Evolutionary conservation across 768 basidiomycete species (phyloP).

Genomic region (Mycena galericulata): DNA sequence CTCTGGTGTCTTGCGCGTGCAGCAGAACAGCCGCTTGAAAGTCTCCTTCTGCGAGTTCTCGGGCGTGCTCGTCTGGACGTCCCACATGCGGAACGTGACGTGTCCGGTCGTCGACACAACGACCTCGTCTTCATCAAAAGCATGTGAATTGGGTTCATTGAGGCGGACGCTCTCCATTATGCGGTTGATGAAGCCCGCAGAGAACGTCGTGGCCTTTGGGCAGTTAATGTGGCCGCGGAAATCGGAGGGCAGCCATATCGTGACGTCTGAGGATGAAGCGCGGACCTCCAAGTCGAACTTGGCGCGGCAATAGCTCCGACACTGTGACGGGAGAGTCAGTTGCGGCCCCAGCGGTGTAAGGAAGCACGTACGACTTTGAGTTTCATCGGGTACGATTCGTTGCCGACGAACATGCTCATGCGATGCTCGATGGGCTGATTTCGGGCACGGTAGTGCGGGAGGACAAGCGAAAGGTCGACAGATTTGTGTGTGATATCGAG

Average conservation of each 20-base stretch:
- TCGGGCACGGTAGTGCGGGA: conserved; percentile 85
- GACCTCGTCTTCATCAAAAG: conserved; percentile 68
- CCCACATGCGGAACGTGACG: conserved; percentile 85
- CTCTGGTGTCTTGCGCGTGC: conserved; percentile 65
- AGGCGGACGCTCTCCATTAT: conserved; percentile 66
- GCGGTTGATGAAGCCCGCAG: conserved; percentile 79
- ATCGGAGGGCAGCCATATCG: conserved; percentile 83
- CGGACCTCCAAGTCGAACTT: conserved; percentile 75
- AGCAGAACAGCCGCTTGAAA: conserved; percentile 73
- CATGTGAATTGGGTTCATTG: conserved; percentile 52
- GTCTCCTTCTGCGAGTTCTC: conserved; percentile 74
- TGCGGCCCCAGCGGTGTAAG: neutral
- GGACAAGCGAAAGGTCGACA: conserved; percentile 73
- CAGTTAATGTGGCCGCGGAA: conserved; percentile 77
- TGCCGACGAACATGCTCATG: conserved; percentile 75
- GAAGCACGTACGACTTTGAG: conserved; percentile 74
- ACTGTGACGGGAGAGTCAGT: conserved; percentile 54
- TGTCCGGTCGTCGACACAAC: conserved; percentile 69
- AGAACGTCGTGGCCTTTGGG: conserved; percentile 62
- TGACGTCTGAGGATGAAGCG: conserved; percentile 75
- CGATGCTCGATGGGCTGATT: conserved; percentile 79
- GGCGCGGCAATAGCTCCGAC: conserved; percentile 64
- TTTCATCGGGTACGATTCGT: conserved; percentile 66
- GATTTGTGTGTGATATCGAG: conserved; percentile 64
- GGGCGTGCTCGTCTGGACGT: conserved; percentile 72